Evolutionary conservation across 1,284 basidiomycete genomes (phyloP).

Genomic region (Sanghuangporus weigelae): DNA sequence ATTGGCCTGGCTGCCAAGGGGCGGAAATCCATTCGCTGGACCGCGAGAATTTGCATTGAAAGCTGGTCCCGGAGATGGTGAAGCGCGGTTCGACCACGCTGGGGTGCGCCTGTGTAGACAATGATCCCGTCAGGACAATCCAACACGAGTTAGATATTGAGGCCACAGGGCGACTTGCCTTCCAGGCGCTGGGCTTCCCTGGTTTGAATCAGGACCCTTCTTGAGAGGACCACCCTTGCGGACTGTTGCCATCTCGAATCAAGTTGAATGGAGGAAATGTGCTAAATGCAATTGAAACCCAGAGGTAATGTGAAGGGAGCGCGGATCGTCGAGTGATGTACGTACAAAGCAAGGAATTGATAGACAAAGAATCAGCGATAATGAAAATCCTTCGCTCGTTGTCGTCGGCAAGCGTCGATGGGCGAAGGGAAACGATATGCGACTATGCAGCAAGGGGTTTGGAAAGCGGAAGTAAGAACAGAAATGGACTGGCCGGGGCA

Average conservation of each 20-base stretch:
- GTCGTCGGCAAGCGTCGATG: neutral
- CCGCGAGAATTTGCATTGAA: slow-evolving; percentile 8
- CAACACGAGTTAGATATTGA: neutral
- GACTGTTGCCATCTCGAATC: slow-evolving; percentile 16
- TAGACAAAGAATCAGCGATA: neutral
- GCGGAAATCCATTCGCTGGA: slow-evolving; percentile 17
- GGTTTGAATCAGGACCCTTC: slow-evolving; percentile 15
- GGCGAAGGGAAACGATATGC: neutral
- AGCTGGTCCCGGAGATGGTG: slow-evolving; percentile 13
- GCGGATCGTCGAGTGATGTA: neutral
- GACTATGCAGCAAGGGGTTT: neutral
- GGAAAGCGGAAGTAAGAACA: slow-evolving; percentile 4
- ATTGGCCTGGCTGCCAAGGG: slow-evolving; percentile 13
- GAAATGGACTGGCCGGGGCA: slow-evolving; percentile 13
- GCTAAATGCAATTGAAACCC: neutral
- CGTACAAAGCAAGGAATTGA: neutral
- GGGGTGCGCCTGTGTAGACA: slow-evolving; percentile 14
- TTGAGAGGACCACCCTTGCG: slow-evolving; percentile 17
- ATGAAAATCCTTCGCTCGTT: neutral
- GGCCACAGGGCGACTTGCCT: slow-evolving; percentile 4
- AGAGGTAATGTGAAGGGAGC: neutral
- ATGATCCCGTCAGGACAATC: neutral
- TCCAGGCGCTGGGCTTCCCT: slow-evolving; percentile 10
- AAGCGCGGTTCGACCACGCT: slow-evolving; percentile 17
- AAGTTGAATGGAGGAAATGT: neutral